Evolutionary conservation across 1,139 yeast species (phyloP), one percentile per base, ranked within the genome.

Genomic region (Suhomyces atakaporum): DNA sequence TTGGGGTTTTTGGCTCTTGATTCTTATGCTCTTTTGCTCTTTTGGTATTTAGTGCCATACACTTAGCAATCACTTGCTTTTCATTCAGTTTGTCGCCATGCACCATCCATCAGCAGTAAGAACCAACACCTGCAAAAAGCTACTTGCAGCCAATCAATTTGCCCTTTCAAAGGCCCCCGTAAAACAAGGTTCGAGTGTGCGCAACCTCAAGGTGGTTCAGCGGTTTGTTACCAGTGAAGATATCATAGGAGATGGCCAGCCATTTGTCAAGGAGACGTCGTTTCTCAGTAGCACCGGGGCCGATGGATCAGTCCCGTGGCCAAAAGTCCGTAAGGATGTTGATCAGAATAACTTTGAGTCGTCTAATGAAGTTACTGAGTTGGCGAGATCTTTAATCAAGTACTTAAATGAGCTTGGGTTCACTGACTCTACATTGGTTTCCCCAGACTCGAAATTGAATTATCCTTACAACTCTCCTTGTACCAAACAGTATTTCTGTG

Each of bases 331-430:
- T 11, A 22, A 15, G 19, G 11, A 15, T 4, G 28, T 27, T 5
- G 18, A 25, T 10, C 7, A 20, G 11, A 5, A 16, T 21, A 14
- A 28, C 5, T 40, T 34, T 26, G 44, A 40, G 25, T 23, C 21
- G 6, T 24, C 31, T 4, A 27, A 16, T 8, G 15, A 14, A 2
- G 13, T 31, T 3, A n/a, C 35, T 6, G 22, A 23, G 12, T 33
- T 40, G n/a, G 39, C 33, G 3, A 18, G 44, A n/a, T 29, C 25
- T 8, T 9, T 40, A 8, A 28, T 40, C 5, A 23, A 22, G 18
- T 33, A 35, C 19, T 30, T 38, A 26, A 38, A 38, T 14, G 44
- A 40, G 20, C 22, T 40, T 8, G 44, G 37, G 4, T n/a, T 40
- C 5, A 37, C 36, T n/a, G 25, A 35, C 5, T 31, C 37, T 12